Evolutionary conservation across 805 yeast species (phyloP).

Genomic region (Candida chauliodis): DNA sequence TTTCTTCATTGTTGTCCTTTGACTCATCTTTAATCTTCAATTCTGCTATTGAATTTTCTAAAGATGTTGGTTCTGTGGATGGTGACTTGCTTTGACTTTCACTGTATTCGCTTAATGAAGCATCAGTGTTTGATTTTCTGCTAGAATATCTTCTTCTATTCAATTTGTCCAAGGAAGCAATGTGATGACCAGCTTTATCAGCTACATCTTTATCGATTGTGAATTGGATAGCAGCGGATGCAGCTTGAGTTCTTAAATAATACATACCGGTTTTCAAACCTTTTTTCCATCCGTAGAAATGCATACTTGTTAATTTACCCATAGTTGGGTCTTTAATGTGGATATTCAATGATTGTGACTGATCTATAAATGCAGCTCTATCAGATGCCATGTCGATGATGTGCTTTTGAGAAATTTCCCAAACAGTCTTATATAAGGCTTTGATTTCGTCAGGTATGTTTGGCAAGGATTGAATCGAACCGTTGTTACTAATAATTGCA

Average conservation of each 20-base stretch:
- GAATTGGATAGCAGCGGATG: conserved; percentile 94
- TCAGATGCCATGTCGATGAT: conserved; percentile 67
- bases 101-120: conserved; percentile 18
- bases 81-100: conserved; percentile 19
- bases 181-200: conserved; percentile 33
- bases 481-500: conserved; percentile 52
- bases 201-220: conserved; percentile 46
- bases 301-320: conserved; percentile 97
- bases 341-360: conserved; percentile 89
- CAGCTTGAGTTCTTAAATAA: conserved; percentile 95
- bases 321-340: conserved; percentile 87
- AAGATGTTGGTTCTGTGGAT: conserved; percentile 39
- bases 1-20: conserved; percentile 13
- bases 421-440: conserved; percentile 55
- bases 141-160: conserved; percentile 36
- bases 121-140: conserved; percentile 9
- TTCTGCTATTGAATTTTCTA: conserved; percentile 47
- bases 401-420: conserved; percentile 59
- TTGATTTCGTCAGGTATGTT: conserved; percentile 53
- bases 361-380: conserved; percentile 80
- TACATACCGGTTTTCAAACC: conserved; percentile 99
- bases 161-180: conserved; percentile 36
- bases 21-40: conserved; percentile 31
- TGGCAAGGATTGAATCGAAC: conserved; percentile 54
- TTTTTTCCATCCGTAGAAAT: conserved; percentile 97